Conservation (phyloP, 257 asterid genomes). For the Gardenia jasminoides region DNA sequence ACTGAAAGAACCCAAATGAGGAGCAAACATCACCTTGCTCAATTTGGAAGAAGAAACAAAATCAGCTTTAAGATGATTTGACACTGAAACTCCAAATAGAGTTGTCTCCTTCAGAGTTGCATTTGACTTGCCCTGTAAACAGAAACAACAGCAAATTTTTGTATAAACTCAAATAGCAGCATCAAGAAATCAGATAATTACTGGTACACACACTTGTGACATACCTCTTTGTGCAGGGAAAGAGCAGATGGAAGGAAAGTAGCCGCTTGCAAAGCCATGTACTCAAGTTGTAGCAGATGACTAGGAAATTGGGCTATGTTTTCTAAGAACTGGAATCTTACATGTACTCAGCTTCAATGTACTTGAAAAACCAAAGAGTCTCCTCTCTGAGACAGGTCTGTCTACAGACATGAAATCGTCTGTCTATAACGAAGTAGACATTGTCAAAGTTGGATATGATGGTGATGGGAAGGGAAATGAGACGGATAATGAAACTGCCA, state of each 20-base stretch:
- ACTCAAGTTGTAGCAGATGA: neutral
- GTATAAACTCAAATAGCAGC: neutral
- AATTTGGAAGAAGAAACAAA: constrained; percentile 23
- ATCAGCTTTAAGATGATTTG: constrained; percentile 43
- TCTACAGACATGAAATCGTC: neutral
- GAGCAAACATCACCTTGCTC: constrained; percentile 37
- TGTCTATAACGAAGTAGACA: neutral
- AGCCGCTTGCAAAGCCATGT: constrained; percentile 72
- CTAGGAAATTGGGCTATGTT: neutral
- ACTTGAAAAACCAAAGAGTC: neutral
- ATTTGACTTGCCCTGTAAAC: constrained; percentile 45
- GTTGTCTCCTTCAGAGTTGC: constrained; percentile 47
- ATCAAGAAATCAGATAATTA: neutral
- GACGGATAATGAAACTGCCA: constrained; percentile 50
- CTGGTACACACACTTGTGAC: neutral
- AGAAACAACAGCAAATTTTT: neutral
- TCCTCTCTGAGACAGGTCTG: neutral
- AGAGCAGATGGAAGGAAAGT: constrained; percentile 45
- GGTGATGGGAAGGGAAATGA: constrained; percentile 6
- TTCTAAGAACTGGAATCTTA: neutral
- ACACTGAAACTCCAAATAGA: constrained; percentile 57
- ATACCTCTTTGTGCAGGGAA: constrained; percentile 60
- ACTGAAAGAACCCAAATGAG: neutral
- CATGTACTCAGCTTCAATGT: neutral
- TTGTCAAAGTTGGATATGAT: neutral